A percentile compares a stretch with the other conserved stretches of the same genome.
These are phyloP conservation scores for Sclerotinia glacialis DNA, from an alignment of 2,329 filamentous ascomycete genomes.

Conservation along the genomic window DNA sequence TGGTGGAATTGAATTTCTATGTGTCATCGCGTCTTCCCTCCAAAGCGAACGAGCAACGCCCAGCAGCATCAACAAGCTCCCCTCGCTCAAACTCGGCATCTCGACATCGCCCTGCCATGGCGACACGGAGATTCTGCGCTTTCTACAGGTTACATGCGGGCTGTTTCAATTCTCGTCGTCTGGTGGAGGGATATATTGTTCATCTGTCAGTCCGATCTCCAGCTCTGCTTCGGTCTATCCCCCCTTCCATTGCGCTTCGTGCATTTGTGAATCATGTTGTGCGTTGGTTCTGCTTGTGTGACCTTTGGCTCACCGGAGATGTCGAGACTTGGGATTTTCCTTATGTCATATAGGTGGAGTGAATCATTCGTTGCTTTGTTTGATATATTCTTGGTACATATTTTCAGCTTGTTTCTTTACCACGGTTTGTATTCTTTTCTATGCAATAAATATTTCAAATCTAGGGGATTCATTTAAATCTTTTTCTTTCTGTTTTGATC, in stretches of 20 bases:
- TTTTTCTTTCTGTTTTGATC: neutral
- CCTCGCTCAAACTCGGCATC: conserved; percentile 5
- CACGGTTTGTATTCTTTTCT: neutral
- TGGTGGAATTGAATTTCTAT: conserved; percentile 4
- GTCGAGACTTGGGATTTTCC: conserved; percentile 4
- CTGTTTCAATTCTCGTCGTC: neutral
- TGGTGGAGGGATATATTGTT: conserved; percentile 3
- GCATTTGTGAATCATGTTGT: neutral
- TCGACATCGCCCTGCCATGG: neutral
- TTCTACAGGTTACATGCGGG: neutral
- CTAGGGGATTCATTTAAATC: neutral
- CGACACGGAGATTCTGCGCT: neutral
- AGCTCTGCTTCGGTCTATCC: neutral
- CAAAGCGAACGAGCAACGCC: neutral
- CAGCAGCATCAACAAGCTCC: neutral
- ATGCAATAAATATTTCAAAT: neutral
- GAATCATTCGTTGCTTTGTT: neutral
- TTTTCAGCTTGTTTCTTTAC: neutral
- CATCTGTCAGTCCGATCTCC: neutral
- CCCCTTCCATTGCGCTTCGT: neutral
- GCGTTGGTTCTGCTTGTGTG: neutral
- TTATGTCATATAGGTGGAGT: conserved; percentile 11
- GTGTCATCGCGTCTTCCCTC: conserved; percentile 15
- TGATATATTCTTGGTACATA: neutral
- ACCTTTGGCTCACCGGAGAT: conserved; percentile 6